These are phyloP conservation scores for Cyberlindnera maritima DNA, from an alignment of 805 yeast genomes.

Conservation along the genomic window DNA sequence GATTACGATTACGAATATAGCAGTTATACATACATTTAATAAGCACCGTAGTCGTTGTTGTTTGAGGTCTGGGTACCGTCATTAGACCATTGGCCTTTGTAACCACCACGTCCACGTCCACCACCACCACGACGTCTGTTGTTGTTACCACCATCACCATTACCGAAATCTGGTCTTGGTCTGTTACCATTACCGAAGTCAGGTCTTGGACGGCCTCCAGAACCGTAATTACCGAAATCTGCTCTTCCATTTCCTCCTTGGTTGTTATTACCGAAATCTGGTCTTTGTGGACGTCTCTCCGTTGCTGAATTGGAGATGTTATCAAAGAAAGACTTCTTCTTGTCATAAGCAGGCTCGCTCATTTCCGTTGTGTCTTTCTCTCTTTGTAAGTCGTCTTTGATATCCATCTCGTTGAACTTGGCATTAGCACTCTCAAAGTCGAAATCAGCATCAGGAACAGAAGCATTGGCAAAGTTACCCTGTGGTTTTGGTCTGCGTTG, in stretches of 20 bases:
- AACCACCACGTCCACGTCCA: constrained; percentile 11
- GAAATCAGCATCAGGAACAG: constrained; percentile 56
- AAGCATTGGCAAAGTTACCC: constrained; percentile 23
- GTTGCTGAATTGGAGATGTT: constrained; percentile 69
- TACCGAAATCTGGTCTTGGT: neutral
- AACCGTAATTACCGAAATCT: constrained; percentile 5
- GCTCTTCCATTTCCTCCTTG: constrained; percentile 4
- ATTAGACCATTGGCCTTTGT: neutral
- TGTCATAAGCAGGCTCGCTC: constrained; percentile 56
- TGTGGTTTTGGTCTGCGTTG: constrained; percentile 13
- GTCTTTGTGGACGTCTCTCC: constrained; percentile 30
- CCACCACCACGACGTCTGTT: neutral
- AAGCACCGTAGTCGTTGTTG: neutral
- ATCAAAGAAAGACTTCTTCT: constrained; percentile 85
- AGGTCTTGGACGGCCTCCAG: neutral
- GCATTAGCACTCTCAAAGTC: constrained; percentile 78
- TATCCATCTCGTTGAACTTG: constrained; percentile 47
- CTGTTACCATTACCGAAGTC: constrained; percentile 6
- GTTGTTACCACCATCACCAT: neutral
- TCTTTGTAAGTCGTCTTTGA: constrained; percentile 12
- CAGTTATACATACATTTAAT: neutral
- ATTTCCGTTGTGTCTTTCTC: constrained; percentile 13
- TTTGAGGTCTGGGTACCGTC: neutral
- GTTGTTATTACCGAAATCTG: constrained; percentile 7
- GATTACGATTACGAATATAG: no score